phyloP scores from a whole-genome alignment of 2,329 filamentous ascomycete genomes.

The Leptographium lundbergii region DNA sequence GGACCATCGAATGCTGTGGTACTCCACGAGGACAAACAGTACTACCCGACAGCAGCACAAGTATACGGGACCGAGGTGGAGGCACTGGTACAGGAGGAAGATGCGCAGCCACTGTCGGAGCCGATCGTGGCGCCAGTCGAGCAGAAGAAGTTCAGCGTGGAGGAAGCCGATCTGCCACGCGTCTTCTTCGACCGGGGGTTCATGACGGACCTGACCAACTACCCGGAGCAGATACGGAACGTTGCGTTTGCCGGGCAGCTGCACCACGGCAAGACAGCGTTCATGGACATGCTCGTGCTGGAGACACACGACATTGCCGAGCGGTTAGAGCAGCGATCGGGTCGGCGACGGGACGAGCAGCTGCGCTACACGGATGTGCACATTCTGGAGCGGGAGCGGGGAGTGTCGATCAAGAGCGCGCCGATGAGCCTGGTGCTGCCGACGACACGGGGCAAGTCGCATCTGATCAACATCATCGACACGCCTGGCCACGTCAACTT shows the following conservation, averaged over 20 bases:
- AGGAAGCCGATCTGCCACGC: slow-evolving; percentile 80
- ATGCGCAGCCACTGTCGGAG: slow-evolving; percentile 81
- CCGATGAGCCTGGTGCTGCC: slow-evolving; percentile 91
- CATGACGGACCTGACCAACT: slow-evolving; percentile 93
- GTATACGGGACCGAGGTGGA: slow-evolving; percentile 92
- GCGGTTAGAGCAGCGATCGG: slow-evolving; percentile 66
- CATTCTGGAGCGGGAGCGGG: slow-evolving; percentile 75
- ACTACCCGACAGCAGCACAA: slow-evolving; percentile 96
- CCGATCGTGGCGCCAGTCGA: slow-evolving; percentile 90
- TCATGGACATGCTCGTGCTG: slow-evolving; percentile 95
- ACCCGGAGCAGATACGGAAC: slow-evolving; percentile 87
- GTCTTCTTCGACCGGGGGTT: slow-evolving; percentile 83
- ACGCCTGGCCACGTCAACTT: slow-evolving; percentile 98
- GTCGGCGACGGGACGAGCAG: slow-evolving; percentile 75
- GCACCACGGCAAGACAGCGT: slow-evolving; percentile 94
- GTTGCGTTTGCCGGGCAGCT: slow-evolving; percentile 84
- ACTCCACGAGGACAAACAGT: slow-evolving; percentile 97
- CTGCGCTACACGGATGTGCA: slow-evolving; percentile 91
- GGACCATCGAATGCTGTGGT: slow-evolving; percentile 94
- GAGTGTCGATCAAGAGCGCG: slow-evolving; percentile 80
- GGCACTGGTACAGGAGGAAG: slow-evolving; percentile 91
- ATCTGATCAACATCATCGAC: slow-evolving; percentile 88
- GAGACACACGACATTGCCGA: slow-evolving; percentile 85
- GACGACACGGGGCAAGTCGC: slow-evolving; percentile 82
- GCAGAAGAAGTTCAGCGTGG: slow-evolving; percentile 89